Evolutionary conservation across 1,139 yeast genomes (phyloP).

Genomic region (Taphrina populina): DNA sequence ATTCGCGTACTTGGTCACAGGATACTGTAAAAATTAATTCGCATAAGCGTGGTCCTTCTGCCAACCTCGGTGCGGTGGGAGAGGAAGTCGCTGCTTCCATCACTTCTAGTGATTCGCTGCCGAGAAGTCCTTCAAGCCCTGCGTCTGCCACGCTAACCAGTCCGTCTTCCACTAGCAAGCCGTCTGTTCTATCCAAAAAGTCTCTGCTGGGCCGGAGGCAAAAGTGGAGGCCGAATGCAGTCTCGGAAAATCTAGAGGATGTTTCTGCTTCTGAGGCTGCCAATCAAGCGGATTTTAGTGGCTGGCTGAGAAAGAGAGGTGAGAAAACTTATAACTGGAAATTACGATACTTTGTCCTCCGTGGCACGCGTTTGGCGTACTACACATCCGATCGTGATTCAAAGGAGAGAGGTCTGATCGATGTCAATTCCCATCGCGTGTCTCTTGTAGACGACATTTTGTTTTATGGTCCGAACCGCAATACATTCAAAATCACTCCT

Average conservation of each 20-base stretch:
- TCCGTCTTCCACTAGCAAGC: slow-evolving; percentile 5
- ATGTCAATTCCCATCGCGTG: slow-evolving; percentile 91
- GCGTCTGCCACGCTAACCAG: slow-evolving; percentile 1
- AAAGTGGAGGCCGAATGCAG: slow-evolving; percentile 55
- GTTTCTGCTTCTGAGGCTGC: slow-evolving; percentile 77
- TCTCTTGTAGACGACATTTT: slow-evolving; percentile 81
- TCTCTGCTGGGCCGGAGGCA: slow-evolving; percentile 25
- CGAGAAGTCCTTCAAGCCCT: slow-evolving; percentile 18
- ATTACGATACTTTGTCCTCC: slow-evolving; percentile 80
- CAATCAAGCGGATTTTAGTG: slow-evolving; percentile 71
- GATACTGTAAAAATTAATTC: slow-evolving; percentile 19
- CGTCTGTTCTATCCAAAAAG: slow-evolving; percentile 6
- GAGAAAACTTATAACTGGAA: slow-evolving; percentile 88
- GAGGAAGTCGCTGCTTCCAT: slow-evolving; percentile 26
- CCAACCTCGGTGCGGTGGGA: slow-evolving; percentile 20
- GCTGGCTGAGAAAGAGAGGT: slow-evolving; percentile 95
- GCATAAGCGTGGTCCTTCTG: slow-evolving; percentile 3
- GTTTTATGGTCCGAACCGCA: slow-evolving; percentile 92
- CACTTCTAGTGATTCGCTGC: slow-evolving; percentile 19
- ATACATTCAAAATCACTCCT: slow-evolving; percentile 87
- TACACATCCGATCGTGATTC: slow-evolving; percentile 76
- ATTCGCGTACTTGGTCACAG: slow-evolving; percentile 31
- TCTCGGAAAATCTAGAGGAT: slow-evolving; percentile 82
- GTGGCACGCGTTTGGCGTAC: slow-evolving; percentile 89
- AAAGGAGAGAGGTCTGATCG: slow-evolving; percentile 87